phyloP scores from a whole-genome alignment of 176 grass and related monocot species.

The Phoenix dactylifera region DNA sequence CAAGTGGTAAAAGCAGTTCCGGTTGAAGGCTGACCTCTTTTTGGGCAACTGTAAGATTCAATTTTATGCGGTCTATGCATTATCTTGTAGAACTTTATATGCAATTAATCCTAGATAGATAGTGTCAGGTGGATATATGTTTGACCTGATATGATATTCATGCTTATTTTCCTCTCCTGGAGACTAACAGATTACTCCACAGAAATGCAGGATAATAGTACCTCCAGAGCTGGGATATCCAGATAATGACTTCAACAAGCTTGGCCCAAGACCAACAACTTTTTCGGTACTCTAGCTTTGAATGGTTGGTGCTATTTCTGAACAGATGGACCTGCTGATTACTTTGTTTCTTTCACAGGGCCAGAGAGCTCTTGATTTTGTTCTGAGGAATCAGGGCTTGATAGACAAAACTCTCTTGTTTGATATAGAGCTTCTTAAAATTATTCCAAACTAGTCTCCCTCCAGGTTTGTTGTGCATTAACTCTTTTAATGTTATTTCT shows the following conservation, averaged over 20 bases:
- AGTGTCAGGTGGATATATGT: too few relatives aligned
- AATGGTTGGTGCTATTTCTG: not conserved
- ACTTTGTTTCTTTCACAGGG: conserved; percentile 44
- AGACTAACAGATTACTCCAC: not conserved
- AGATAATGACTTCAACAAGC: conserved; percentile 66
- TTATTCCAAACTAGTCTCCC: conserved; percentile 31
- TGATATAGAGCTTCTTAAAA: conserved; percentile 91
- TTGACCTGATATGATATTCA: too few relatives aligned
- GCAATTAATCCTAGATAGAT: too few relatives aligned
- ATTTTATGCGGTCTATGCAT: too few relatives aligned
- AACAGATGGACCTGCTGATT: conserved; percentile 2
- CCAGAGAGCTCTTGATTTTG: conserved; percentile 93
- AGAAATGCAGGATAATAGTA: conserved; percentile 67
- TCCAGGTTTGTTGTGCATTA: not conserved
- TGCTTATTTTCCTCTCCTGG: too few relatives aligned
- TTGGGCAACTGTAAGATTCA: too few relatives aligned
- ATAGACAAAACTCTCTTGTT: conserved; percentile 96
- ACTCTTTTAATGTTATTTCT: too few relatives aligned
- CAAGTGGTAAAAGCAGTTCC: too few relatives aligned
- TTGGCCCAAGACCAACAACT: conserved; percentile 72
- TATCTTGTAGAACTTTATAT: too few relatives aligned
- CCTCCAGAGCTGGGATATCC: conserved; percentile 88
- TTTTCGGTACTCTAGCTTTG: conserved; percentile 49
- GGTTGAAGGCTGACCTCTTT: too few relatives aligned
- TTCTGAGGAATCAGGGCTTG: conserved; percentile 82